These are phyloP conservation scores for Xylariales sp. DNA, from an alignment of 2,329 filamentous ascomycete species.

Conservation along the genomic window DNA sequence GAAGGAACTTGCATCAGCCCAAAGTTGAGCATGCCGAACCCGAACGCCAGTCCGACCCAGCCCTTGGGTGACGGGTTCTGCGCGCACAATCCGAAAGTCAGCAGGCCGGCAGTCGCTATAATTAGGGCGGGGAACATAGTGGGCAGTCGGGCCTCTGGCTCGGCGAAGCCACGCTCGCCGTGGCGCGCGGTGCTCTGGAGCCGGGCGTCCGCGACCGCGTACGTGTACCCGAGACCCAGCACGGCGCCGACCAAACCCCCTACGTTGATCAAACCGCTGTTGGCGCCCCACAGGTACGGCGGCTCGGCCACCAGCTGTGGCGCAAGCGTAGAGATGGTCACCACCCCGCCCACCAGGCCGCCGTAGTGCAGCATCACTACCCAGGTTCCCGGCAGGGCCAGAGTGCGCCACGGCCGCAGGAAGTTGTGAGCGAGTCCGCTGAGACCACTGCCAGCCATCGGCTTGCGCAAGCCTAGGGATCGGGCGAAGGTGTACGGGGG, in stretches of 20 bases:
- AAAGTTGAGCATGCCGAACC: constrained; percentile 31
- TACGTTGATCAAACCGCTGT: constrained; percentile 28
- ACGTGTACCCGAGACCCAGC: constrained; percentile 21
- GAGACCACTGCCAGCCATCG: constrained; percentile 14
- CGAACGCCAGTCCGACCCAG: constrained; percentile 30
- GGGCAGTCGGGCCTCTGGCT: constrained; percentile 27
- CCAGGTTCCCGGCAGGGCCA: constrained; percentile 27
- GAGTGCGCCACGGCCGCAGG: constrained; percentile 21
- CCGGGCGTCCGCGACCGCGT: constrained; percentile 17
- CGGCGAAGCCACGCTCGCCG: constrained; percentile 22
- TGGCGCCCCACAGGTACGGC: constrained; percentile 28
- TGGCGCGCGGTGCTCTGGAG: constrained; percentile 16
- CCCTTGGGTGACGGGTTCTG: constrained; percentile 20
- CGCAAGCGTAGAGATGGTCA: constrained; percentile 29
- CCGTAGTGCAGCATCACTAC: constrained; percentile 32
- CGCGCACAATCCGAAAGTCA: constrained; percentile 32
- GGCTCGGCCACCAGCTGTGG: constrained; percentile 22
- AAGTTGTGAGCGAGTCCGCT: constrained; percentile 16
- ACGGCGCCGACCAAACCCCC: constrained; percentile 27
- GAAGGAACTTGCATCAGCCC: constrained; percentile 33
- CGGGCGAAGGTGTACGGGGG: constrained; percentile 21
- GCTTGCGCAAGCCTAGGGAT: constrained; percentile 17
- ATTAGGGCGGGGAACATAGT: constrained; percentile 24
- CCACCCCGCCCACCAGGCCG: constrained; percentile 28
- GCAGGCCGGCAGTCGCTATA: constrained; percentile 25